Conservation (phyloP, 192 early-diverging fungal species). For the Umbelopsis sp. region DNA sequence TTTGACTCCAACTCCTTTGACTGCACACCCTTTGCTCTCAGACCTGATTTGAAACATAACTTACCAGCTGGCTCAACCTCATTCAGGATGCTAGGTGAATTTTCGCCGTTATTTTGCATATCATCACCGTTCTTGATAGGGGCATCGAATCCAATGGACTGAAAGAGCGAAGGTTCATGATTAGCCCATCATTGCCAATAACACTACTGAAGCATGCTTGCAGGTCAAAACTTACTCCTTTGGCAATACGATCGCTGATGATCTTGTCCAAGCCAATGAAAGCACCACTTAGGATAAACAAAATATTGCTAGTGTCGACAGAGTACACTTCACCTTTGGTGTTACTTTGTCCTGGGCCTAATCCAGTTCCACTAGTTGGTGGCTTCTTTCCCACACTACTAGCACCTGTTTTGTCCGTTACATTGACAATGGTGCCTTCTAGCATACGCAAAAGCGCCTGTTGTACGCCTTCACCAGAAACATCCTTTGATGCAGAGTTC, state of each 20-base stretch:
- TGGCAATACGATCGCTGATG: slow-evolving; percentile 73
- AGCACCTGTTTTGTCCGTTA: slow-evolving; percentile 78
- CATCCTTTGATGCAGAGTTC: slow-evolving; percentile 76
- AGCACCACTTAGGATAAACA: slow-evolving; percentile 88
- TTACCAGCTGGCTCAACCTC: slow-evolving; percentile 26
- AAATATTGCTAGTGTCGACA: slow-evolving; percentile 89
- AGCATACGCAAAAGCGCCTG: slow-evolving; percentile 84
- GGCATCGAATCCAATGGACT: slow-evolving; percentile 81
- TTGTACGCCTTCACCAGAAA: slow-evolving; percentile 93
- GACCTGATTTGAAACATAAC: background rate
- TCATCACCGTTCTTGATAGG: slow-evolving; percentile 9
- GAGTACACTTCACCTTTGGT: slow-evolving; percentile 80
- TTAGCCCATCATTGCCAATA: background rate
- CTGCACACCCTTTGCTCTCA: too few species aligned
- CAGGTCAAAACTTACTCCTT: slow-evolving; percentile 52
- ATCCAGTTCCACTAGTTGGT: slow-evolving; percentile 22
- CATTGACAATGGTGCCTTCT: slow-evolving; percentile 86
- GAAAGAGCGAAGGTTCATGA: background rate
- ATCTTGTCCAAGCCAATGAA: slow-evolving; percentile 87
- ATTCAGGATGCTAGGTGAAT: slow-evolving; percentile 22
- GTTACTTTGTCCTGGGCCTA: slow-evolving; percentile 28
- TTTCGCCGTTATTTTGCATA: slow-evolving; percentile 26
- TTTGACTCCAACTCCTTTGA: too few species aligned
- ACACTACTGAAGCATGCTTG: background rate
- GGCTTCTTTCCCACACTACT: slow-evolving; percentile 30